These are phyloP conservation scores for Colletotrichum sp. DNA, from an alignment of 2,329 filamentous ascomycete species.

Conservation along the genomic window DNA sequence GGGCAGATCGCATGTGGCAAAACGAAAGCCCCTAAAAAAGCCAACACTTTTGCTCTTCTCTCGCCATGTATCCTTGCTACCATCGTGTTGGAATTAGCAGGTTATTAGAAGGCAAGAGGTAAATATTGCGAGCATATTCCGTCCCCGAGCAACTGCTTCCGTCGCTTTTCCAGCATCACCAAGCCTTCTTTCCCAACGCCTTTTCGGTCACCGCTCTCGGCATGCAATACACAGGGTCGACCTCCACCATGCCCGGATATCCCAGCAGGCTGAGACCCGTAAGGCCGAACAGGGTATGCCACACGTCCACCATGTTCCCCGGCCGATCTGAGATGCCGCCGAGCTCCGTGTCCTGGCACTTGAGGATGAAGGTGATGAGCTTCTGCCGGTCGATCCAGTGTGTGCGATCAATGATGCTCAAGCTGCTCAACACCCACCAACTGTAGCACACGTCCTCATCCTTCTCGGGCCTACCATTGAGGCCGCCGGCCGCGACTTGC, in stretches of 20 bases:
- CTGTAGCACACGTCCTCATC: conserved; percentile 97
- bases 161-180: neutral
- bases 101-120: conserved; percentile 76
- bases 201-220: conserved; percentile 70
- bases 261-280: conserved; percentile 86
- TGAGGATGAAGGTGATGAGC: conserved; percentile 81
- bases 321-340: conserved; percentile 92
- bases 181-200: conserved; percentile 44
- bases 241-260: conserved; percentile 75
- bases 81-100: conserved; percentile 56
- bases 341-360: conserved; percentile 82
- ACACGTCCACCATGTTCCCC: conserved; percentile 95
- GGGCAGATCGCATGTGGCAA: conserved; percentile 27
- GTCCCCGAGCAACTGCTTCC: neutral
- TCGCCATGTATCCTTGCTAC: conserved; percentile 73
- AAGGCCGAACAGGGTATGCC: conserved; percentile 90
- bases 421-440: conserved; percentile 96
- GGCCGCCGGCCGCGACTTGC: conserved; percentile 83
- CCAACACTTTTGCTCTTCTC: conserved; percentile 57
- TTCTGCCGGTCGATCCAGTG: conserved; percentile 93
- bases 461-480: conserved; percentile 96
- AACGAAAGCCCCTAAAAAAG: conserved; percentile 31
- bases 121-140: neutral
- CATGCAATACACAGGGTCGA: conserved; percentile 90
- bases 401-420: conserved; percentile 84